phyloP scores from a whole-genome alignment of 2,329 filamentous ascomycete genomes.

The Thyridium curvatum region DNA sequence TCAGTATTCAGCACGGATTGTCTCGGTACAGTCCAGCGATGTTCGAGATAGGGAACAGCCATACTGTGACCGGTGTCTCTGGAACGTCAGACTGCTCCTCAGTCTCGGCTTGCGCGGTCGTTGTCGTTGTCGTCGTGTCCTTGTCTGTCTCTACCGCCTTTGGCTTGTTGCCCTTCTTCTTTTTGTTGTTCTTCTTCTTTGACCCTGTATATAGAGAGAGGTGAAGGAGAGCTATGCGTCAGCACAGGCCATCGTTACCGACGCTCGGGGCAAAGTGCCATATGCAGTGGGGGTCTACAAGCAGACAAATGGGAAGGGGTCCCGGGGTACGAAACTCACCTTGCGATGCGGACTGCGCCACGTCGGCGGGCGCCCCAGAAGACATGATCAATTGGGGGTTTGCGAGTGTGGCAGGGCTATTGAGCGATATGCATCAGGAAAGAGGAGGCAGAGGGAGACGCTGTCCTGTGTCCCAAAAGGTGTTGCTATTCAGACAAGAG shows the following conservation, averaged over 20 bases:
- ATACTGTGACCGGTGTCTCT: slow-evolving; percentile 28
- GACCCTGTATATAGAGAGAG: slow-evolving; percentile 15
- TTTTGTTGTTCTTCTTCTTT: slow-evolving; percentile 50
- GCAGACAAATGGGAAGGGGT: background rate
- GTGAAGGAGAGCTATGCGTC: slow-evolving; percentile 2
- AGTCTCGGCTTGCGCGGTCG: slow-evolving; percentile 14
- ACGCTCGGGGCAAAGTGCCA: slow-evolving; percentile 1
- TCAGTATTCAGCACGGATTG: no score
- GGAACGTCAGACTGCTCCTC: slow-evolving; percentile 38
- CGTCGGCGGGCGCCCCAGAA: slow-evolving; percentile 19
- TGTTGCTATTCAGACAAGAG: no score
- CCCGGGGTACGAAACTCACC: slow-evolving; percentile 13
- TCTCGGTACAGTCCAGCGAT: no score
- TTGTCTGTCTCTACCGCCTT: slow-evolving; percentile 28
- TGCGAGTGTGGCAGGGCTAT: no score
- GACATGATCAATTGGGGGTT: slow-evolving; percentile 26
- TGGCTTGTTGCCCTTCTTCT: slow-evolving; percentile 47
- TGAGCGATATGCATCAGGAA: no score
- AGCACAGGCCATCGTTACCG: background rate
- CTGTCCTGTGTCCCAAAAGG: no score
- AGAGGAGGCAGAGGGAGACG: no score
- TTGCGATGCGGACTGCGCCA: slow-evolving; percentile 18
- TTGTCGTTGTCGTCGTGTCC: slow-evolving; percentile 15
- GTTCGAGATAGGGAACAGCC: no score
- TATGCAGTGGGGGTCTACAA: background rate